Conservation (phyloP, 495 filamentous ascomycete species). For the Penicilliopsis zonata region DNA sequence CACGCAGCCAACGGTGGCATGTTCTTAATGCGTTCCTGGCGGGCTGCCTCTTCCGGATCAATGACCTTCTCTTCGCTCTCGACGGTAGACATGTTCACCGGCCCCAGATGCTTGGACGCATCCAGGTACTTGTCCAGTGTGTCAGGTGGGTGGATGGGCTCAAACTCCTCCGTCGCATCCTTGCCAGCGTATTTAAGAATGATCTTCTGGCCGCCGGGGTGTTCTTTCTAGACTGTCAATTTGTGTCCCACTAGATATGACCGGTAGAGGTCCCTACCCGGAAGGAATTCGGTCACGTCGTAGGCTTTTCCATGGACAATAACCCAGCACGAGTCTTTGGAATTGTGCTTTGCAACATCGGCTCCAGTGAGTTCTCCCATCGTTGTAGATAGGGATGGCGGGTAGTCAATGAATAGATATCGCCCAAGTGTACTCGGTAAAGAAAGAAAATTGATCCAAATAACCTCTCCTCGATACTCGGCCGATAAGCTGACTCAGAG, state of each 20-base stretch:
- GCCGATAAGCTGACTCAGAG: too few relatives aligned
- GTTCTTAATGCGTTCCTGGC: conserved; percentile 58
- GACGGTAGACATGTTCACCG: conserved; percentile 83
- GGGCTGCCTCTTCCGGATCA: conserved; percentile 66
- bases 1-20: conserved; percentile 83
- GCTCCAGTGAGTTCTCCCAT: conserved; percentile 53
- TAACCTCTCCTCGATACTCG: too few relatives aligned
- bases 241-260: too few relatives aligned
- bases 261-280: conserved; percentile 34
- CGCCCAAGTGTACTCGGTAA: conserved; percentile 1
- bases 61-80: conserved; percentile 53
- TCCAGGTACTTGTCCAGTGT: conserved; percentile 65
- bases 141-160: conserved; percentile 88
- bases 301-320: conserved; percentile 88
- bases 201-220: conserved; percentile 76
- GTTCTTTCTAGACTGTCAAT: conserved; percentile 36
- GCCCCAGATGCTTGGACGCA: conserved; percentile 76
- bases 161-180: conserved; percentile 81
- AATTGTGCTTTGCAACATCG: conserved; percentile 73
- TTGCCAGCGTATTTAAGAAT: conserved; percentile 74
- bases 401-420: background rate
- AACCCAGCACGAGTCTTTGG: conserved; percentile 68
- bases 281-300: conserved; percentile 84
- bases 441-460: too few relatives aligned
- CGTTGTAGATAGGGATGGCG: conserved; percentile 2